Conservation (phyloP, 2,329 filamentous ascomycete genomes). For the Hypoxylon sp. region DNA sequence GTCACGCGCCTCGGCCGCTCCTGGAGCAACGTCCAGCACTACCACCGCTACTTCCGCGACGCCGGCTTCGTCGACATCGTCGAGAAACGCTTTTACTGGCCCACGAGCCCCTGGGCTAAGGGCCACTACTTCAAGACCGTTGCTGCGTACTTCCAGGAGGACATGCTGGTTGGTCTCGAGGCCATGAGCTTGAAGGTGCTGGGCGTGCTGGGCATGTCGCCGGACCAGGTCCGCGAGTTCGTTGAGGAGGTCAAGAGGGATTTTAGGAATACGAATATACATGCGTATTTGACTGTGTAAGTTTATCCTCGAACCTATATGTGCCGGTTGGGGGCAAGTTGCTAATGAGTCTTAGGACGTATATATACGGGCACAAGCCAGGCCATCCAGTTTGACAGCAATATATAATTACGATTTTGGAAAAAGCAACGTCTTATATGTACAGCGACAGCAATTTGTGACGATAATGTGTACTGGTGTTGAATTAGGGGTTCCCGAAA, state of each 20-base stretch:
- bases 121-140: slow-evolving; percentile 55
- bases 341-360: slow-evolving; percentile 39
- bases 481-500: neutral
- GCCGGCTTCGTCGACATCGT: slow-evolving; percentile 53
- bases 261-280: slow-evolving; percentile 52
- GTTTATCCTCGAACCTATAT: slow-evolving; percentile 23
- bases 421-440: neutral
- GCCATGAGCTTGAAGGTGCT: slow-evolving; percentile 55
- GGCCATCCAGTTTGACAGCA: neutral
- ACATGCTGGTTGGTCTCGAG: slow-evolving; percentile 53
- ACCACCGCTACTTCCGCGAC: slow-evolving; percentile 51
- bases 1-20: slow-evolving; percentile 49
- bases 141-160: slow-evolving; percentile 53
- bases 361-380: slow-evolving; percentile 45
- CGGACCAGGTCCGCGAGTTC: slow-evolving; percentile 49
- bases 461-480: neutral
- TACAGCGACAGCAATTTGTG: neutral
- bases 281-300: slow-evolving; percentile 55
- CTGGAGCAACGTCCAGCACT: slow-evolving; percentile 51
- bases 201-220: slow-evolving; percentile 52
- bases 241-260: slow-evolving; percentile 54
- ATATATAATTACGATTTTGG: neutral
- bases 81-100: slow-evolving; percentile 53
- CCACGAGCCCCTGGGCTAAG: slow-evolving; percentile 56
- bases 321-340: no score